Evolutionary conservation across 192 early-diverging fungal genomes (phyloP), one percentile per base, ranked within the genome.

Genomic region (Backusella parvicylindrica): DNA sequence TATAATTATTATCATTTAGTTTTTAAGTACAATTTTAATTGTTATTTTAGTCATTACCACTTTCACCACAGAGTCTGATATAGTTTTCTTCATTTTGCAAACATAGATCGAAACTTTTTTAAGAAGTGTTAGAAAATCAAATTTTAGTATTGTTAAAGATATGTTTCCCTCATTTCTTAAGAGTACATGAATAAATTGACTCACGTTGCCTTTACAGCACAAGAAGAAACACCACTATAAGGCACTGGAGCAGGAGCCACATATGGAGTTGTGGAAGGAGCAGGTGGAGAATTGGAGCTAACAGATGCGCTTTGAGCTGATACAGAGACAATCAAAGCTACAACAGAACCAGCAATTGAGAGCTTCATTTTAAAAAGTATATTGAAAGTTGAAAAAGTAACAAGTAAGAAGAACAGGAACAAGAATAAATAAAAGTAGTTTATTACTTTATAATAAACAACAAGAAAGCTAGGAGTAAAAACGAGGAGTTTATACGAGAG

Each of bases 11-110:
- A 31, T 28, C 15, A 50, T 28, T 72, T 53, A 16, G 7, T 36
- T 5, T 15, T 37, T 33, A 28, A 18, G 21, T 72, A 37, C 9
- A n/a, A n/a, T n/a, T n/a, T 60, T 32, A 6, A 72, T 53, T 40
- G 23, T 49, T 43, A 12, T 49, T 15, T 36, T 16, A 16, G 38
- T 31, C 1, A 64, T 56, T 73, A 73, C 72, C 72, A 65, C 37
- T 33, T 41, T 41, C 63, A 23, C 28, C 12, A 66, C 72, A 73
- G 37, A 63, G 64, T 28, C 66, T 73, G 30, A 73, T 73, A 50
- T 73, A 73, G 33, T 60, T 73, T 47, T 73, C 72, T 65, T 73
- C 72, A 30, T 73, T 73, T 18, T 73, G 64, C 6, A 73, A 23
- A 47, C 72, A 73, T 32, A 64, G 28, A 21, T 73, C 60, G 7